Evolutionary conservation across 208 protist species (phyloP).

Genomic region (Trichomonas vaginalis): DNA sequence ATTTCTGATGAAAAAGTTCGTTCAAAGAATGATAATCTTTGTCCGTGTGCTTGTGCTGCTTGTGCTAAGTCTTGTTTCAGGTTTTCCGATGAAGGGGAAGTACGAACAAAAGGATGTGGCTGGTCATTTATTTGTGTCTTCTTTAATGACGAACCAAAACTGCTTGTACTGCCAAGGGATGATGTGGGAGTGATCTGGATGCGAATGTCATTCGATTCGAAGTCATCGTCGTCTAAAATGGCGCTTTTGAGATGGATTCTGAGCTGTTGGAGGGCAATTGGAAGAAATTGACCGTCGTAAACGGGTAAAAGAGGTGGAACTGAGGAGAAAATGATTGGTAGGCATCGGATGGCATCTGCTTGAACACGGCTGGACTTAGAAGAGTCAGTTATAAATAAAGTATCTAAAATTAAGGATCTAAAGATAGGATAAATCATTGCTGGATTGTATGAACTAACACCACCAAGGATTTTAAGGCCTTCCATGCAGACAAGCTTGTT

Average conservation of each 20-base stretch:
- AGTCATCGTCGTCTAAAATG: background rate
- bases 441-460: background rate
- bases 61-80: background rate
- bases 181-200: background rate
- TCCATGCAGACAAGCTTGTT: background rate
- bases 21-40: background rate
- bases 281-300: background rate
- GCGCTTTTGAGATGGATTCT: background rate
- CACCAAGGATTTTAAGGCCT: background rate
- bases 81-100: background rate
- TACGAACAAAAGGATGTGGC: background rate
- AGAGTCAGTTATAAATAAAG: background rate
- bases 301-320: background rate
- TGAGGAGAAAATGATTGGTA: background rate
- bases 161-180: background rate
- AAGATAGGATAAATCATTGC: conserved; percentile 13
- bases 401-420: background rate
- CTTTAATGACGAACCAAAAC: background rate
- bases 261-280: background rate
- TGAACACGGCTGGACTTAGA: background rate
- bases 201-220: background rate
- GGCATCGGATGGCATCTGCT: background rate
- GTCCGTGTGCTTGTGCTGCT: background rate
- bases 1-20: background rate
- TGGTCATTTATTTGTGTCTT: background rate